Evolutionary conservation across 306 rosid species (phyloP), one percentile per base, ranked within the genome.

Genomic region (Sphenostylis stenocarpa): DNA sequence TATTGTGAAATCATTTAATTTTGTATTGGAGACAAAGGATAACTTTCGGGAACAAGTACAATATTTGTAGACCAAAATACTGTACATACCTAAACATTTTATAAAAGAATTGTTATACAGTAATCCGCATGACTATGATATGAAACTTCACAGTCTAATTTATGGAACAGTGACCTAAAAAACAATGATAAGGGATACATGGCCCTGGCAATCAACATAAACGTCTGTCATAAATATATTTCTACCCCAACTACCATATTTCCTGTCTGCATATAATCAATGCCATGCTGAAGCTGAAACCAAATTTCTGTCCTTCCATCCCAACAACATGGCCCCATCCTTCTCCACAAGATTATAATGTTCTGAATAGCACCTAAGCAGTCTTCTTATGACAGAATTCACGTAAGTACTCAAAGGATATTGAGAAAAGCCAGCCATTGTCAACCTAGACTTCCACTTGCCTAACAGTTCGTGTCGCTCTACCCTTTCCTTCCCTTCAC

Each of bases 251-350:
- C 79, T 72, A 52, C 75, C 39, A 44, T 79, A 51, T 61, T 74
- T 41, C 52, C 58, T 33, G 48, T 38, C 26, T 39, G 26, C 11
- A 20, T n/a, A 43, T 41, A 21, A 63, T 93, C 84, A 93, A 19
- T 82, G 83, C 98, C 96, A 93, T 26, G 98, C 94, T 7, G 96
- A 93, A 76, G 97, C 93, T 45, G 98, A 93, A 51, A 93, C 82
- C 81, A 93, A 76, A 80, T 86, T 89, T 85, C 96, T 87, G 53
- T 83, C 82, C 73, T 87, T 93, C 98, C 97, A 93, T 12, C 96
- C 94, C 81, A 93, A 75, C 43, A 90, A 84, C 92, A 93, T 90
- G 1, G 94, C 92, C 39, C 94, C 93, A 63, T 87, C 94, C 77
- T 81, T 90, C 84, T 93, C 96, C 26, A 79, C 89, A 7, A 93